A percentile compares a stretch with the other conserved stretches of the same genome.
Conservation (phyloP, 2,329 filamentous ascomycete species). For the Cercospora sojina region DNA sequence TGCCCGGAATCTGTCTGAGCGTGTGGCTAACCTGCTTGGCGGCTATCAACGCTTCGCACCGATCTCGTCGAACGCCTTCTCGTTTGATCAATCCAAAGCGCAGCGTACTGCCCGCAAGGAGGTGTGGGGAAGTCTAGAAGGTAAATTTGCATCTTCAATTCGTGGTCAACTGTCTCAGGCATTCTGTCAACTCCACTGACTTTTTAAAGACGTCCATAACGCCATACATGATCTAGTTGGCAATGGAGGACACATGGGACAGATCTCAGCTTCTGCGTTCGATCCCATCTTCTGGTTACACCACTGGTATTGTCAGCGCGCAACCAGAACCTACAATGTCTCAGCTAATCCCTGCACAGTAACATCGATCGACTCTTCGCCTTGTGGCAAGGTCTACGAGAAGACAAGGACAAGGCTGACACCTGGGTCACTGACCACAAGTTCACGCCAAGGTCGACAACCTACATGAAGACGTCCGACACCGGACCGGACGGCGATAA, state of each 20-base stretch:
- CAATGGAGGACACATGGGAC: slow-evolving; percentile 7
- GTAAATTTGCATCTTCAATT: not conserved
- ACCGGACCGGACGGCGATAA: not conserved
- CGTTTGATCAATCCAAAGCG: not conserved
- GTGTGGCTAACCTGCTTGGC: not conserved
- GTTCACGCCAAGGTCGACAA: not conserved
- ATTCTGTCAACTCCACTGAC: not conserved
- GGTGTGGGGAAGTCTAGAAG: not conserved
- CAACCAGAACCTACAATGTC: not conserved
- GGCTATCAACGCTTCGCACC: not conserved
- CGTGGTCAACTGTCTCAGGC: too few species aligned
- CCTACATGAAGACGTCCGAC: not conserved
- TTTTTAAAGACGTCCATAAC: not conserved
- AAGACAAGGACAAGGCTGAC: not conserved
- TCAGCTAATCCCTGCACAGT: not conserved
- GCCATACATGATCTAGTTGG: not conserved
- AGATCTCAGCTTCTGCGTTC: not conserved
- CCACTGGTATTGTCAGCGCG: not conserved
- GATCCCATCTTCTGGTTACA: not conserved
- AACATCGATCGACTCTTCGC: slow-evolving; percentile 3
- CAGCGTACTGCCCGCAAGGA: slow-evolving; percentile 4
- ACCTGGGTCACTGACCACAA: slow-evolving; percentile 3
- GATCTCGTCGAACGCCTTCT: not conserved
- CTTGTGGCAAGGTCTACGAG: not conserved
- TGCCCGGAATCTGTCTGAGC: slow-evolving; percentile 1